These are phyloP conservation scores for Ustilago cynodontis DNA, from an alignment of 1,284 basidiomycete species.

Conservation along the genomic window DNA sequence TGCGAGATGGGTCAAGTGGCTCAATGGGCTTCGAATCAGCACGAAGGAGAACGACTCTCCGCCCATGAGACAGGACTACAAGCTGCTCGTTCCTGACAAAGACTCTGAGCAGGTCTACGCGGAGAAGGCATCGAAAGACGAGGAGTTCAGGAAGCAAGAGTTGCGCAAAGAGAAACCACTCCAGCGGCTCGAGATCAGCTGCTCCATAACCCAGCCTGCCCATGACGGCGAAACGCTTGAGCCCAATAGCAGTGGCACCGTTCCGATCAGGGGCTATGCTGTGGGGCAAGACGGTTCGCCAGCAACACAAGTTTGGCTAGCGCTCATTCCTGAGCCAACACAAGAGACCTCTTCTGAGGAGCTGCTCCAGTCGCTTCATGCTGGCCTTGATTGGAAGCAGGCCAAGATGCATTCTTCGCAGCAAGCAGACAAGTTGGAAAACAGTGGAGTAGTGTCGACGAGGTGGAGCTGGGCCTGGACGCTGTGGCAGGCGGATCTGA, in stretches of 20 bases:
- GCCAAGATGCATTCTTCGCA: constrained; percentile 13
- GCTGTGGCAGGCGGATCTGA: constrained; percentile 38
- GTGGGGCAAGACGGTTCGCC: constrained; percentile 48
- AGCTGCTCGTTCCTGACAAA: constrained; percentile 73
- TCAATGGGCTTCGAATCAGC: constrained; percentile 71
- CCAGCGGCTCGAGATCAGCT: constrained; percentile 42
- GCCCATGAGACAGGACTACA: constrained; percentile 41
- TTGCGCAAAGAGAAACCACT: constrained; percentile 26
- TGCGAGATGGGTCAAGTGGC: constrained; percentile 83
- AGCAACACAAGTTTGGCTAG: constrained; percentile 19
- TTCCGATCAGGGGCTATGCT: constrained; percentile 45
- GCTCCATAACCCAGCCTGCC: constrained; percentile 34
- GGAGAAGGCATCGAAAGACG: constrained; percentile 12
- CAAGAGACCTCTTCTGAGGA: constrained; percentile 9
- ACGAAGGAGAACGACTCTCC: constrained; percentile 26
- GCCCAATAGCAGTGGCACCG: neutral
- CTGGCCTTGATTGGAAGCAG: constrained; percentile 27
- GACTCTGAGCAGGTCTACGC: constrained; percentile 40
- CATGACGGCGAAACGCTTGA: constrained; percentile 4
- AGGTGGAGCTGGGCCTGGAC: constrained; percentile 55
- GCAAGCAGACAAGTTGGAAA: neutral
- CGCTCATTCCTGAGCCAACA: constrained; percentile 13
- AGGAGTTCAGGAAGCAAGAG: constrained; percentile 23
- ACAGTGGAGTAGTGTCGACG: neutral
- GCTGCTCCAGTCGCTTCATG: constrained; percentile 22